phyloP scores from a whole-genome alignment of 2,329 filamentous ascomycete genomes.

The Arthrocladium fulminans region DNA sequence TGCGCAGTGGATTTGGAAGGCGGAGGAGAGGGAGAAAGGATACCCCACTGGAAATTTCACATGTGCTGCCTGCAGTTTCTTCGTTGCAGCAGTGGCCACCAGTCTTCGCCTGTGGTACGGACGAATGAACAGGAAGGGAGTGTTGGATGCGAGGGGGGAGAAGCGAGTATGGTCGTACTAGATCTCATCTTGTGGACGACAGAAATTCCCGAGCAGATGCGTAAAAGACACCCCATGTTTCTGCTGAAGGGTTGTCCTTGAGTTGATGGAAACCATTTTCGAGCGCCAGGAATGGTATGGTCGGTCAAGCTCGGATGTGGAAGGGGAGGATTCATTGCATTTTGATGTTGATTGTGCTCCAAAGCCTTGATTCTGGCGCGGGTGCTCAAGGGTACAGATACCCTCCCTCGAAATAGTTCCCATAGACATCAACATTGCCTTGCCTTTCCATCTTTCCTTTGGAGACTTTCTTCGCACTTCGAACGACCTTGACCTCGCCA shows the following conservation, averaged over 20 bases:
- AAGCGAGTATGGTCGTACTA: slow-evolving; percentile 15
- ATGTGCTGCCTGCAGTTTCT: slow-evolving; percentile 25
- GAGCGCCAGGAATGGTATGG: too few relatives aligned
- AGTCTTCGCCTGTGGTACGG: slow-evolving; percentile 16
- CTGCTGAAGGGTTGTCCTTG: too few relatives aligned
- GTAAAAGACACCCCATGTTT: too few relatives aligned
- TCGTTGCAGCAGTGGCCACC: slow-evolving; percentile 13
- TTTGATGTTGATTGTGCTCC: too few relatives aligned
- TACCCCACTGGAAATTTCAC: slow-evolving; percentile 61
- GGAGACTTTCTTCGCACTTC: slow-evolving; percentile 28
- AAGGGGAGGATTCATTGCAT: too few relatives aligned
- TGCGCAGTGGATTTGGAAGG: slow-evolving; percentile 66
- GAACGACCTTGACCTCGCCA: slow-evolving; percentile 50
- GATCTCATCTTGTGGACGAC: too few relatives aligned
- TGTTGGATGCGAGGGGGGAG: slow-evolving; percentile 15
- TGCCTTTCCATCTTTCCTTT: slow-evolving; percentile 26
- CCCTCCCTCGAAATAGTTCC: slow-evolving; percentile 45
- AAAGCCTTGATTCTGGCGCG: too few relatives aligned
- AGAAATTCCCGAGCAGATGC: too few relatives aligned
- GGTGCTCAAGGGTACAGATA: slow-evolving; percentile 46
- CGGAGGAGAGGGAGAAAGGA: slow-evolving; percentile 49
- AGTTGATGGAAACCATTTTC: too few relatives aligned
- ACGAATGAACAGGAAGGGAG: slow-evolving; percentile 16
- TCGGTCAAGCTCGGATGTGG: too few relatives aligned
- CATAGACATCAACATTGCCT: slow-evolving; percentile 44